Evolutionary conservation across 2,329 filamentous ascomycete species (phyloP), one percentile per base, ranked within the genome.

Genomic region (Alternaria sp.): DNA sequence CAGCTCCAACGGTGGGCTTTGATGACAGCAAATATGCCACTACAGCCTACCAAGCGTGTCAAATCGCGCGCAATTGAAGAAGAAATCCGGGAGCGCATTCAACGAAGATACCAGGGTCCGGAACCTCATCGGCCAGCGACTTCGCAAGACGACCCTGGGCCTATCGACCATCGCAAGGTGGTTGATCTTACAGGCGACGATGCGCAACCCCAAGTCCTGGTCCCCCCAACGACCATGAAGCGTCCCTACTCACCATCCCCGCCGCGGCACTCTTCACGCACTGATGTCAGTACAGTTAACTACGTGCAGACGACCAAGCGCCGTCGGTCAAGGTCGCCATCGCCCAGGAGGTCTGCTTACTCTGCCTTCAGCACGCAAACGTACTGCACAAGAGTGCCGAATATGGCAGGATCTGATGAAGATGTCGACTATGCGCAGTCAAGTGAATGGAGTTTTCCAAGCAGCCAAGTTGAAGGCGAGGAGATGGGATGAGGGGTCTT

Each of bases 1-100:
- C 36, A 50, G 40, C 63, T 66, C 26, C 51, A 62, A 36, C 49
- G 37, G 10, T 66, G 61, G 58, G 61, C 58, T 9, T 28, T 61
- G 5, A 17, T 40, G 14, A 65, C 63, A 9, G 60, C 58, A 10
- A 48, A 39, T 23, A 51, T 63, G 31, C 31, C 41, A 5, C 53
- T 59, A 24, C 34, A 56, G 0, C 39, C 40, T 10, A 23, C 46
- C 4, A 41, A 31, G n/a, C 48, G 40, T 5, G 31, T 14, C 31
- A 51, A 51, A 2, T 50, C 56, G 26, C 57, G 56, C 10, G 23
- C 31, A 1, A 55, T 57, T 8, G 63, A 63, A 31, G 36, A 37
- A 8, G 31, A 55, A 3, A 58, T 36, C 3, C 34, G 56, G 3
- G 45, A 61, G 13, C 57, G 58, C 4, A 57, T 63, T 17, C 45